phyloP scores from a whole-genome alignment of 345 rosid species.

The Dipteronia sinensis region DNA sequence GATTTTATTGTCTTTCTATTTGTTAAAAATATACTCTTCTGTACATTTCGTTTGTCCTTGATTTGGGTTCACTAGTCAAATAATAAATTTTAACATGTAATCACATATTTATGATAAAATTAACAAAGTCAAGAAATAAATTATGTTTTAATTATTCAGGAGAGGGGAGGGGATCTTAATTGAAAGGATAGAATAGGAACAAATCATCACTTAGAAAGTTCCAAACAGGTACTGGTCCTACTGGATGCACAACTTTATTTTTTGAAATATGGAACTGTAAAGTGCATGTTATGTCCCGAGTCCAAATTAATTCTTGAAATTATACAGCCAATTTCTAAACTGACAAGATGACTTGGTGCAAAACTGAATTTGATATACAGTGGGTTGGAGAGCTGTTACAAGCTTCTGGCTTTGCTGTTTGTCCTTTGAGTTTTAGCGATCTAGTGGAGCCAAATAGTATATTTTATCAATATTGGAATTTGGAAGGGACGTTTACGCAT shows the following conservation, averaged over 20 bases:
- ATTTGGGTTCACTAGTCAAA: background rate
- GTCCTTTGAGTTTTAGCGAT: background rate
- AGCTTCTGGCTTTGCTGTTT: background rate
- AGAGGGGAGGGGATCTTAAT: background rate
- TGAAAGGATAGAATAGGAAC: background rate
- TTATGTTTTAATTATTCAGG: background rate
- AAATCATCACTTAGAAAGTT: background rate
- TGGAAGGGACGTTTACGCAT: background rate
- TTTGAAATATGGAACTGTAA: background rate
- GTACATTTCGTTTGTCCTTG: background rate
- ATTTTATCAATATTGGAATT: background rate
- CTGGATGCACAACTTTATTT: background rate
- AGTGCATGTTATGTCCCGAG: background rate
- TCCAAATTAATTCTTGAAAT: background rate
- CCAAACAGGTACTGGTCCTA: background rate
- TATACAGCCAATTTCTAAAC: background rate
- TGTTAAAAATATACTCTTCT: background rate
- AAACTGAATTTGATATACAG: background rate
- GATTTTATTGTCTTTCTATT: background rate
- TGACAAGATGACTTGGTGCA: background rate
- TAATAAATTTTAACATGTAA: constrained; percentile 1
- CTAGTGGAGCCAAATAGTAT: background rate
- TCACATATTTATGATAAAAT: background rate
- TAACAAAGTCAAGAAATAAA: background rate
- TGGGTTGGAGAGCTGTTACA: background rate